Evolutionary conservation across 805 yeast species (phyloP).

Genomic region (Debaryomyces castellii): DNA sequence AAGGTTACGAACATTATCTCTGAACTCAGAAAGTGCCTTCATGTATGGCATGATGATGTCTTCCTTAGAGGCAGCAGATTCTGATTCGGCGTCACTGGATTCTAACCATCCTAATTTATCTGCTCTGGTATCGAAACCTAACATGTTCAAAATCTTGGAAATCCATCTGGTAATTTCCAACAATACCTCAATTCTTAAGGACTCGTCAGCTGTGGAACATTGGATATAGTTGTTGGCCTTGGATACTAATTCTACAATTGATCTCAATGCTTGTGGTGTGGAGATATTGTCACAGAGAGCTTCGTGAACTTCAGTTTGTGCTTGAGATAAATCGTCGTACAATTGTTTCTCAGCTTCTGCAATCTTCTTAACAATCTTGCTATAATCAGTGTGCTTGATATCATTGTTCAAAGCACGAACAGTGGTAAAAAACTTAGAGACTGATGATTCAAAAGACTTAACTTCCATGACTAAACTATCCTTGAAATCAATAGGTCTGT

Average conservation of each 20-base stretch:
- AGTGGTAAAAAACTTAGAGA: constrained; percentile 81
- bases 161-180: constrained; percentile 65
- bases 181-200: constrained; percentile 64
- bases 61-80: constrained; percentile 40
- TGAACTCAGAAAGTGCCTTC: constrained; percentile 70
- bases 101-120: constrained; percentile 84
- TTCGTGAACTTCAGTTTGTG: constrained; percentile 62
- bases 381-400: constrained; percentile 48
- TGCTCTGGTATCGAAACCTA: constrained; percentile 73
- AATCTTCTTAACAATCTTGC: constrained; percentile 63
- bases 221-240: constrained; percentile 71
- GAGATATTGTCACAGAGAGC: constrained; percentile 89
- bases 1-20: constrained; percentile 74
- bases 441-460: constrained; percentile 66
- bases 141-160: constrained; percentile 62
- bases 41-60: constrained; percentile 79
- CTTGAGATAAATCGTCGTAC: constrained; percentile 43
- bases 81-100: constrained; percentile 13
- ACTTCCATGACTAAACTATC: constrained; percentile 77
- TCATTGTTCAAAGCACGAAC: constrained; percentile 82
- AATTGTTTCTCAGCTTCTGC: constrained; percentile 55
- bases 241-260: constrained; percentile 66
- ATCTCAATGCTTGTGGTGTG: constrained; percentile 71
- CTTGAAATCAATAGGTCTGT: constrained; percentile 87
- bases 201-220: constrained; percentile 35